A percentile compares a stretch with the other conserved stretches of the same genome.
phyloP scores from a whole-genome alignment of 163 green algal genomes.

The Chlamydomonas reinhardtii region DNA sequence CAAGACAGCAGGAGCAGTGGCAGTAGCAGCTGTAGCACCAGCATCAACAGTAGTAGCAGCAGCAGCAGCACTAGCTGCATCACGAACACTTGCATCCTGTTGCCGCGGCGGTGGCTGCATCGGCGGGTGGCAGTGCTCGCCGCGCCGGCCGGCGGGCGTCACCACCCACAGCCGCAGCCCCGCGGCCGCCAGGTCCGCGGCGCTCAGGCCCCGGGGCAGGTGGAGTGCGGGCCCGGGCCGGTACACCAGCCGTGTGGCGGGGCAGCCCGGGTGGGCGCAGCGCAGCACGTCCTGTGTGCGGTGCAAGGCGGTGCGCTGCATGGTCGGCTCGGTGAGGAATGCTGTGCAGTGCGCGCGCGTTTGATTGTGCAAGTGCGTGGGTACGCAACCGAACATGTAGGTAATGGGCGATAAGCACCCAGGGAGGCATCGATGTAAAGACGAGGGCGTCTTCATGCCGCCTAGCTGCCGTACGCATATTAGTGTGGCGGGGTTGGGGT shows the following conservation, averaged over 20 bases:
- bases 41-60: not conserved
- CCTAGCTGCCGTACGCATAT: too few relatives aligned
- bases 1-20: not conserved
- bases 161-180: slow-evolving; percentile 34
- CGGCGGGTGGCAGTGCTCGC: slow-evolving; percentile 20
- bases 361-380: too few relatives aligned
- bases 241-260: slow-evolving; percentile 1
- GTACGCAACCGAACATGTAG: too few relatives aligned
- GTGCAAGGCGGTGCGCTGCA: not conserved
- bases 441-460: too few relatives aligned
- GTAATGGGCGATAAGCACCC: too few relatives aligned
- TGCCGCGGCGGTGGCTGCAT: not conserved
- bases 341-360: too few relatives aligned
- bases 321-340: too few relatives aligned
- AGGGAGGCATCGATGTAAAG: too few relatives aligned
- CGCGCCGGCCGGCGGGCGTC: not conserved
- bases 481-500: too few relatives aligned
- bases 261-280: slow-evolving; percentile 23
- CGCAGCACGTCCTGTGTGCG: slow-evolving; percentile 1
- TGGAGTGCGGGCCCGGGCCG: not conserved
- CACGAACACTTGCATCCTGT: not conserved
- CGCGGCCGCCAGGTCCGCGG: slow-evolving; percentile 13
- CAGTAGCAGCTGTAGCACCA: not conserved
- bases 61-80: not conserved
- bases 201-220: not conserved